Evolutionary conservation across 371 early-diverging fungal genomes (phyloP).

Genomic region (Actinomortierella wolfii): DNA sequence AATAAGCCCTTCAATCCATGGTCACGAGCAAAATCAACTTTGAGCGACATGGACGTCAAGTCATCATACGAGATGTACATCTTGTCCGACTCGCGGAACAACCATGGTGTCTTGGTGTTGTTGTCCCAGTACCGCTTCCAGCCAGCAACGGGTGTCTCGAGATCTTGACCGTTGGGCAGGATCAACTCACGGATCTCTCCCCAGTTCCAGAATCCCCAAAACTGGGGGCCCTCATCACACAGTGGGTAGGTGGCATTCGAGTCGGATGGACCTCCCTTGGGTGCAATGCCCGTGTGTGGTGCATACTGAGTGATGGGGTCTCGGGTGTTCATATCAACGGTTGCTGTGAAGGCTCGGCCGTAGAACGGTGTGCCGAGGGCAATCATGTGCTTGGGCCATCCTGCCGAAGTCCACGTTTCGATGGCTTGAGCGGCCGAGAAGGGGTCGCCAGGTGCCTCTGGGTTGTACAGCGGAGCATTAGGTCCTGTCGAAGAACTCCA

Average conservation of each 20-base stretch:
- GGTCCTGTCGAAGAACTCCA: constrained; percentile 32
- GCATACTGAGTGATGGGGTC: constrained; percentile 37
- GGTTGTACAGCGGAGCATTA: constrained; percentile 41
- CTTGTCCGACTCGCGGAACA: constrained; percentile 49
- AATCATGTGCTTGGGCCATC: constrained; percentile 55
- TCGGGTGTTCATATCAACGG: constrained; percentile 11
- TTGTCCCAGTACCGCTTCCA: constrained; percentile 45
- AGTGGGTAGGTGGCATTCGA: constrained; percentile 16
- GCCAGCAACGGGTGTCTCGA: constrained; percentile 43
- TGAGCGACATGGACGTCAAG: constrained; percentile 60
- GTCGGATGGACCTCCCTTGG: constrained; percentile 55
- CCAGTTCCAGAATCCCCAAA: constrained; percentile 1
- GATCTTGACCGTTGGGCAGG: constrained; percentile 5
- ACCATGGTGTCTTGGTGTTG: constrained; percentile 42
- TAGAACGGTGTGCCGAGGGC: constrained; percentile 59
- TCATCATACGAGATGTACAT: constrained; percentile 75
- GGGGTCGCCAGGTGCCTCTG: not conserved
- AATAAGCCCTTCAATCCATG: constrained; percentile 66
- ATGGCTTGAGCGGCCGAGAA: constrained; percentile 20
- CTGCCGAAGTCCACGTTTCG: constrained; percentile 51
- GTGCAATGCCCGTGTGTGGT: constrained; percentile 39
- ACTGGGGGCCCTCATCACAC: constrained; percentile 12
- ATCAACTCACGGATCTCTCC: not conserved
- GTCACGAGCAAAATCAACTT: constrained; percentile 58
- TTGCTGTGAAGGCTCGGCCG: constrained; percentile 50